These are phyloP conservation scores for Epichloe scottii DNA, from an alignment of 2,329 filamentous ascomycete species.

Conservation along the genomic window DNA sequence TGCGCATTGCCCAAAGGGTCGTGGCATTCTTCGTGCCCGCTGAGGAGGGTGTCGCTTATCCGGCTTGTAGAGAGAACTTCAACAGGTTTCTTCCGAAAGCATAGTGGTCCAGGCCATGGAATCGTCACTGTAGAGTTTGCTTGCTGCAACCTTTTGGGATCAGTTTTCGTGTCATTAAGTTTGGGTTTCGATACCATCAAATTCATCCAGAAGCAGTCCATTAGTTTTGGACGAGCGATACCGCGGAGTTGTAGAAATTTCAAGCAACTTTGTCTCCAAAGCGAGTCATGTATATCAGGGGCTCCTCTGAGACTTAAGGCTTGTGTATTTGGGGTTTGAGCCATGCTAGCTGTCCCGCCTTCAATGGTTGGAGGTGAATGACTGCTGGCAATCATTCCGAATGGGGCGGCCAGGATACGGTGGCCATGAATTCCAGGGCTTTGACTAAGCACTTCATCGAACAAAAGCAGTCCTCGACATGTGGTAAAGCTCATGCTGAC, in stretches of 20 bases:
- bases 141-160: conserved; percentile 28
- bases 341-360: conserved; percentile 23
- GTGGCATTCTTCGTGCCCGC: conserved; percentile 28
- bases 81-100: conserved; percentile 37
- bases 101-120: conserved; percentile 42
- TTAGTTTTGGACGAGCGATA: conserved; percentile 30
- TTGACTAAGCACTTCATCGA: conserved; percentile 30
- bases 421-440: conserved; percentile 28
- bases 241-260: conserved; percentile 38
- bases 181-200: conserved; percentile 36
- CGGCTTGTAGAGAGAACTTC: conserved; percentile 26
- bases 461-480: conserved; percentile 33
- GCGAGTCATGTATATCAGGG: conserved; percentile 26
- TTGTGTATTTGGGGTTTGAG: conserved; percentile 42
- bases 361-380: conserved; percentile 11
- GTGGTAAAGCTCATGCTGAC: conserved; percentile 35
- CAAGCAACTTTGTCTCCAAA: conserved; percentile 38
- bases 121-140: conserved; percentile 27
- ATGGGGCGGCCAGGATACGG: conserved; percentile 40
- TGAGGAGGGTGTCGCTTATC: conserved; percentile 25
- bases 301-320: conserved; percentile 29
- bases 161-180: conserved; percentile 27
- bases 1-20: conserved; percentile 37
- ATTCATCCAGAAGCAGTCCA: conserved; percentile 36
- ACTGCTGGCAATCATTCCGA: conserved; percentile 29